Conservation (phyloP, 1,284 basidiomycete genomes). For the Ganoderma sinense region DNA sequence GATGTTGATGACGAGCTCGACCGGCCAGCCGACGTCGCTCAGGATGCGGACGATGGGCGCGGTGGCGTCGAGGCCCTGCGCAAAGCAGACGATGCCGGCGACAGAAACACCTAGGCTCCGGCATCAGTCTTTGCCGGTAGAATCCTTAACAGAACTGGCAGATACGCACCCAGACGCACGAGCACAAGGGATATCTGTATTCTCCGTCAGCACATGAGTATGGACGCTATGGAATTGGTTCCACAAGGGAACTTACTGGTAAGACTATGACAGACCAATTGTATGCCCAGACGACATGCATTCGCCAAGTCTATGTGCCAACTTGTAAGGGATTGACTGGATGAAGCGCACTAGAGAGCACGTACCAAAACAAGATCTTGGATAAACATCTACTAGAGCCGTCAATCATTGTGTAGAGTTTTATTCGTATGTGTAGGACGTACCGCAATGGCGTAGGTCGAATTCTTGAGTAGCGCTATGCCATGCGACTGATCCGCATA, state of each 20-base stretch:
- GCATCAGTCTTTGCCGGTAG: neutral
- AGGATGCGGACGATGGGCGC: neutral
- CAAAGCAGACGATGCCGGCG: neutral
- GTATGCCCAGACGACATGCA: conserved; percentile 14
- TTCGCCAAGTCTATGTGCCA: conserved; percentile 11
- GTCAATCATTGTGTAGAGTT: neutral
- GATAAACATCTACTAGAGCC: neutral
- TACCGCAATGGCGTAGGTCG: conserved; percentile 10
- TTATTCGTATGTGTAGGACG: neutral
- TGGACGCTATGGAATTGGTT: neutral
- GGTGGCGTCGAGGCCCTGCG: neutral
- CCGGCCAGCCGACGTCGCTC: conserved; percentile 3
- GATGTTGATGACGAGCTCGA: conserved; percentile 17
- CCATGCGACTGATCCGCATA: neutral
- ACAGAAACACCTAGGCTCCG: neutral
- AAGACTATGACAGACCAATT: conserved; percentile 8
- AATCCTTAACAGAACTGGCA: neutral
- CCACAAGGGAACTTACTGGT: conserved; percentile 3
- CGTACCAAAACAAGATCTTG: neutral
- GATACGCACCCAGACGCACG: neutral
- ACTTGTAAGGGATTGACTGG: neutral
- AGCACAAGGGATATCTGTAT: neutral
- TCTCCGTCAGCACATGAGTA: neutral
- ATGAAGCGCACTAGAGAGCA: neutral
- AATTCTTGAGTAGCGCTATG: conserved; percentile 4